These are phyloP conservation scores for Lachancea meyersii DNA, from an alignment of 805 yeast genomes.

Conservation along the genomic window DNA sequence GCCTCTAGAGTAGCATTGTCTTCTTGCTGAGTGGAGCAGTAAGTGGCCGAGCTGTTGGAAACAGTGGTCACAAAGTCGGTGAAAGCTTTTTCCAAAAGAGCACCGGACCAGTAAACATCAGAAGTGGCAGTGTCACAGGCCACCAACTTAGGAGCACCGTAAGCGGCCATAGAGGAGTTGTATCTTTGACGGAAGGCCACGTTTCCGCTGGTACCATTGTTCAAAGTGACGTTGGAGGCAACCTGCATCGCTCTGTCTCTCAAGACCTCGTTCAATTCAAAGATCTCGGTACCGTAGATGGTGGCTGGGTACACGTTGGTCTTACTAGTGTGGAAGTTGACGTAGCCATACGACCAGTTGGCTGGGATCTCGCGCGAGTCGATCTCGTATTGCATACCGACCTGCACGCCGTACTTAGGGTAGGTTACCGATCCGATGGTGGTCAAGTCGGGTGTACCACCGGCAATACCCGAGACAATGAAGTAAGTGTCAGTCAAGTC, in stretches of 20 bases:
- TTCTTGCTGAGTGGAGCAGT: slow-evolving; percentile 61
- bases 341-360: slow-evolving; percentile 59
- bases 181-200: slow-evolving; percentile 43
- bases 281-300: slow-evolving; percentile 60
- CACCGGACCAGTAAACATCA: slow-evolving; percentile 56
- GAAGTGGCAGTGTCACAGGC: slow-evolving; percentile 57
- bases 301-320: slow-evolving; percentile 47
- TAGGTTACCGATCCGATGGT: slow-evolving; percentile 57
- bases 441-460: slow-evolving; percentile 50
- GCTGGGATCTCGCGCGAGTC: slow-evolving; percentile 44
- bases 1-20: slow-evolving; percentile 62
- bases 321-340: slow-evolving; percentile 45
- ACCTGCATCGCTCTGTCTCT: slow-evolving; percentile 52
- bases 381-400: slow-evolving; percentile 52
- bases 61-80: slow-evolving; percentile 41
- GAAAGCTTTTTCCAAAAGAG: slow-evolving; percentile 45
- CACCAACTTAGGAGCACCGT: slow-evolving; percentile 40
- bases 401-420: slow-evolving; percentile 56
- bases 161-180: slow-evolving; percentile 43
- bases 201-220: slow-evolving; percentile 42
- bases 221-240: slow-evolving; percentile 41
- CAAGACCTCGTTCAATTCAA: slow-evolving; percentile 52
- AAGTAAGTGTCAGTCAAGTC: slow-evolving; percentile 57
- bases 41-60: slow-evolving; percentile 53
- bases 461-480: slow-evolving; percentile 61